phyloP scores from a whole-genome alignment of 331 rosid species.

The Pyracantha coccinea region DNA sequence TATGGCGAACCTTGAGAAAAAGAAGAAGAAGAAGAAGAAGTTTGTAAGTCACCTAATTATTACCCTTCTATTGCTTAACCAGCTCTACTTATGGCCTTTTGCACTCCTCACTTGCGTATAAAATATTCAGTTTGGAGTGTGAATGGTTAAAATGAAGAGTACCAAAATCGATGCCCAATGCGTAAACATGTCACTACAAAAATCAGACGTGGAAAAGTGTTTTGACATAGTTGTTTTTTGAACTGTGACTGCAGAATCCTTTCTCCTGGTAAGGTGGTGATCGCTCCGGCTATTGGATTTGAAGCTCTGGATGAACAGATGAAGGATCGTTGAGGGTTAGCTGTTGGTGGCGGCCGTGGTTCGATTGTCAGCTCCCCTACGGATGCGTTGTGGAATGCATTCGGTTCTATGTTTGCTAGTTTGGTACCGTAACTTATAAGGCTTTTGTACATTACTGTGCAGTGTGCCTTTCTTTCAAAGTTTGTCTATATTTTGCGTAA shows the following conservation, averaged over 20 bases:
- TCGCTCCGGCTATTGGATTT: background rate
- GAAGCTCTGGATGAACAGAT: background rate
- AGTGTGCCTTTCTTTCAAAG: constrained; percentile 12
- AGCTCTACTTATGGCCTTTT: background rate
- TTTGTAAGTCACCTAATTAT: constrained; percentile 25
- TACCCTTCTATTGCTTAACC: no score
- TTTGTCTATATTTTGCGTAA: constrained; percentile 16
- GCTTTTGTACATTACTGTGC: constrained; percentile 27
- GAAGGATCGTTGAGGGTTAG: background rate
- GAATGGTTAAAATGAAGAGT: background rate
- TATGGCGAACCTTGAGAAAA: constrained; percentile 44
- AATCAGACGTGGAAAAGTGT: background rate
- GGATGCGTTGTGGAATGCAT: constrained; percentile 10
- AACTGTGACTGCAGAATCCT: constrained; percentile 49
- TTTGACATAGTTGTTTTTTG: constrained; percentile 13
- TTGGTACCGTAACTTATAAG: constrained; percentile 7
- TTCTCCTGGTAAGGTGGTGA: constrained; percentile 49
- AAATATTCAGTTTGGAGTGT: no score
- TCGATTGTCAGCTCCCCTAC: constrained; percentile 23
- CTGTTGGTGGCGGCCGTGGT: constrained; percentile 27
- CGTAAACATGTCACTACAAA: background rate
- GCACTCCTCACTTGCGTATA: background rate
- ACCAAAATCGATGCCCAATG: background rate
- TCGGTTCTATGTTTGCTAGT: constrained; percentile 26
- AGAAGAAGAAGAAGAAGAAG: constrained; percentile 66